Evolutionary conservation across 2,329 filamentous ascomycete species (phyloP), one percentile per base, ranked within the genome.

Genomic region (Colletotrichum lini): DNA sequence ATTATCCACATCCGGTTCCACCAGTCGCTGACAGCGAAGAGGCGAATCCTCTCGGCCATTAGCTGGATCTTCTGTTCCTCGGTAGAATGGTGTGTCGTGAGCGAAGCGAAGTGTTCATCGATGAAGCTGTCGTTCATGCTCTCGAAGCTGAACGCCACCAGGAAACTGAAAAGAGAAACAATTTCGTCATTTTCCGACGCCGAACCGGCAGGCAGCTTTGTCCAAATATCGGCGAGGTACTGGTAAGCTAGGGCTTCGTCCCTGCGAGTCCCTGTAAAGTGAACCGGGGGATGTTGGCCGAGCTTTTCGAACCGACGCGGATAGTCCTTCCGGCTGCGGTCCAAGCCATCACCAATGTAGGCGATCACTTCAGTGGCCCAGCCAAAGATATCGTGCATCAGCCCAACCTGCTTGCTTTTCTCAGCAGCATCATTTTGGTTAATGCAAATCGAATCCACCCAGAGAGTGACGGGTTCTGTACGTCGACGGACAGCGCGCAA

Each of bases 401-500:
- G 30, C 9, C 50, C 56, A 12, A 75, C 63, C 56, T 75, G 72
- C 3, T 62, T 49, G 16, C 66, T 53, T 7, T 74, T 74, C 21
- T 74, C 74, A 10, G 4, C n/a, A 13, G 13, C n/a, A 8, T 70
- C 49, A 26, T 69, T 8, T 30, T 75, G 72, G 30, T 75, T 62
- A 54, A 75, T 74, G 56, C 72, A 75, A 5, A 75, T 63, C 9
- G 72, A 70, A 47, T 75, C 74, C 1, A 72, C 47, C 74, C 50
- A 68, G 3, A 72, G 30, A 10, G 50, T 23, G 12, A 72, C n/a
- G 5, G 53, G 9, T 8, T 16, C 23, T 10, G n/a, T 23, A n/a
- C 38, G 35, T 10, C 6, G 40, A 21, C 77, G 77, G 42, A 79
- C 58, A 6, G 77, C 74, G 7, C 76, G 74, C 18, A 80, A 60